Base-by-base conservation (phyloP, 139 green algal species). In the Coelastrella sp. region DNA sequence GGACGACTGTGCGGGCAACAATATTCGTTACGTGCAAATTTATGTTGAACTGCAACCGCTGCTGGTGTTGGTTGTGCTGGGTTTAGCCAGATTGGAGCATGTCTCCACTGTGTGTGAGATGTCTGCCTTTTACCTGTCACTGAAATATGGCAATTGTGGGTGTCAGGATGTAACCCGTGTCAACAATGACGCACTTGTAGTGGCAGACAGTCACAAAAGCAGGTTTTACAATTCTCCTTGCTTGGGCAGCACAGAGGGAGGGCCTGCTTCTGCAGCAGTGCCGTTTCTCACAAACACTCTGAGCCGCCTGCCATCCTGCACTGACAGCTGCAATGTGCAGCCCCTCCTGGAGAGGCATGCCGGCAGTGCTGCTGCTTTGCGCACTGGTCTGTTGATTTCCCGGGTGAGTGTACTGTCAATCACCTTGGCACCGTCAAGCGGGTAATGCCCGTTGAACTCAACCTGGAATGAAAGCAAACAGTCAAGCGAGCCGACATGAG, bases 371-470 rank as follows among this genome's bases (percentile, higher is more conserved):
- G 59, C 38, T 53, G 78, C 78, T 17, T 53, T 35, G 30, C 91
- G 88, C 25, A 96, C 50, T 0, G 89, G 83, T 0, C 92, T 68
- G 5, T 87, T 90, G 8, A 93, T 86, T 68, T 94, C 91, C 19
- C 91, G 86, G 37, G 84, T 96, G 64, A 93, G 81, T 0, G 94
- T 71, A 0, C 79, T 91, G 11, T 60, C 66, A 19, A 94, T 91
- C 59, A 94, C 91, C 79, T 94, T 96, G 66, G 86, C 94, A 0
- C 94, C 94, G 57, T 97, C 94, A 6, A 96, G 84, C 0, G 94
- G 86, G 73, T 92, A 96, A 0, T 35, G 45, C 19, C 91, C 93
- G 0, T 94, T 91, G 75, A 92, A 95, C 32, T 96, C 89, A 15
- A 95, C 91, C 85, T 91, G 83, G 7, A 69, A 15, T 9, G 13